phyloP scores from a whole-genome alignment of 306 rosid genomes.

The Boehmeria nivea region DNA sequence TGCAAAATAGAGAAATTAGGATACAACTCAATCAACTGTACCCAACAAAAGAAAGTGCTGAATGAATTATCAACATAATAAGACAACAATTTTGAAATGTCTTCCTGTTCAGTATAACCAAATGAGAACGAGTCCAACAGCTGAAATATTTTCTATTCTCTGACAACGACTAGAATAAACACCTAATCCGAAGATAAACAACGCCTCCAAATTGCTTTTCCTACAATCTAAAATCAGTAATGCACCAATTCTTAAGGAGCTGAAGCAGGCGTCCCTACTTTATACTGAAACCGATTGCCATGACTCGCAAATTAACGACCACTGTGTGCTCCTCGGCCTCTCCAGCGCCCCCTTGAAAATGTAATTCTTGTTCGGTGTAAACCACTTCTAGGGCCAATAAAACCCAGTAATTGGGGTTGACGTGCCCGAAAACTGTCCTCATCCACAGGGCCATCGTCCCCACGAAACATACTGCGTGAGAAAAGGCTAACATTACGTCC shows the following conservation, averaged over 20 bases:
- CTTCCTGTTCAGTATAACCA: conserved; percentile 29
- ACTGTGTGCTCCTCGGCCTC: conserved; percentile 52
- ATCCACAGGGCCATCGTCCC: conserved; percentile 35
- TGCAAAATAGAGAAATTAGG: neutral
- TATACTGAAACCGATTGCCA: too few species aligned
- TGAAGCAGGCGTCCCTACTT: too few species aligned
- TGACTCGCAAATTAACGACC: too few species aligned
- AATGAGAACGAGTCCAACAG: conserved; percentile 22
- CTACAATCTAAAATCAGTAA: conserved; percentile 13
- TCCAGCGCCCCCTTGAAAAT: conserved; percentile 41
- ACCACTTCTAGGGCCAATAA: too few species aligned
- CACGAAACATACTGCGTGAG: conserved; percentile 11
- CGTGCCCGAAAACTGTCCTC: too few species aligned
- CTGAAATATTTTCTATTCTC: conserved; percentile 8
- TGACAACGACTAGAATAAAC: too few species aligned
- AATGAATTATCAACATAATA: conserved; percentile 5
- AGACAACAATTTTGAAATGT: neutral
- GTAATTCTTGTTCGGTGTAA: conserved; percentile 34
- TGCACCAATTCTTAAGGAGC: too few species aligned
- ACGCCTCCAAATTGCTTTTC: too few species aligned
- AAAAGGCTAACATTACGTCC: too few species aligned
- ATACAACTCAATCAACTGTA: neutral
- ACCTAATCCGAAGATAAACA: too few species aligned
- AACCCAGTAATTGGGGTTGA: too few species aligned
- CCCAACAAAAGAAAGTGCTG: neutral